These are phyloP conservation scores for Myrica gale DNA, from an alignment of 306 rosid genomes.

Conservation along the genomic window DNA sequence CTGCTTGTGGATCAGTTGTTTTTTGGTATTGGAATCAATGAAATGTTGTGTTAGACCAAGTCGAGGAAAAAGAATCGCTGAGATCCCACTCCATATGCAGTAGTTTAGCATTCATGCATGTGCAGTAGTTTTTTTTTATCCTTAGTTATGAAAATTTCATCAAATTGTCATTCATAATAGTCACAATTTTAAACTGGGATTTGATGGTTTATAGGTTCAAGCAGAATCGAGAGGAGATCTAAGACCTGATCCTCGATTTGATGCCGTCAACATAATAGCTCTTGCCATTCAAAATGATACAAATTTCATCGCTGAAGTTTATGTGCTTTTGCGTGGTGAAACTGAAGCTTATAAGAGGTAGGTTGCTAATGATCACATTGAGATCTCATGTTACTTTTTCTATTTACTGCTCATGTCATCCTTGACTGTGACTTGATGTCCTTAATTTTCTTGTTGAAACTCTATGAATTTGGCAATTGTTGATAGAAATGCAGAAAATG, in stretches of 20 bases:
- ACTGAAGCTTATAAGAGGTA: slow-evolving; percentile 58
- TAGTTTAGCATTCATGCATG: not conserved
- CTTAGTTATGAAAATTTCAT: no score
- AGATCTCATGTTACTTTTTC: slow-evolving; percentile 11
- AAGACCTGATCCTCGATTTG: slow-evolving; percentile 80
- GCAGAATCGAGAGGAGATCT: slow-evolving; percentile 89
- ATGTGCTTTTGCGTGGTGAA: slow-evolving; percentile 60
- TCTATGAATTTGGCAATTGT: not conserved
- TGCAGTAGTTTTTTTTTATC: no score
- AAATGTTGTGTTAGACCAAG: no score
- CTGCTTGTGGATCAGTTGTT: no score
- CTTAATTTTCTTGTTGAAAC: not conserved
- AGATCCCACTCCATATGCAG: no score
- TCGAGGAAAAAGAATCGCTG: no score
- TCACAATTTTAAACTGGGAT: not conserved
- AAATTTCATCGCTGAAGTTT: slow-evolving; percentile 28
- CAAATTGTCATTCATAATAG: no score
- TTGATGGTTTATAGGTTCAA: slow-evolving; percentile 58
- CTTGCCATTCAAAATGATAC: slow-evolving; percentile 4
- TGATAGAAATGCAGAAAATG: not conserved
- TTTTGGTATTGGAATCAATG: not conserved
- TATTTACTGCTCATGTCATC: slow-evolving; percentile 14
- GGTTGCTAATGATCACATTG: slow-evolving; percentile 15
- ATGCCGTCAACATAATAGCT: slow-evolving; percentile 59
- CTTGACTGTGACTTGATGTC: not conserved